Base-by-base conservation (phyloP, 2,329 filamentous ascomycete species). In the Calonectria honghensis region DNA sequence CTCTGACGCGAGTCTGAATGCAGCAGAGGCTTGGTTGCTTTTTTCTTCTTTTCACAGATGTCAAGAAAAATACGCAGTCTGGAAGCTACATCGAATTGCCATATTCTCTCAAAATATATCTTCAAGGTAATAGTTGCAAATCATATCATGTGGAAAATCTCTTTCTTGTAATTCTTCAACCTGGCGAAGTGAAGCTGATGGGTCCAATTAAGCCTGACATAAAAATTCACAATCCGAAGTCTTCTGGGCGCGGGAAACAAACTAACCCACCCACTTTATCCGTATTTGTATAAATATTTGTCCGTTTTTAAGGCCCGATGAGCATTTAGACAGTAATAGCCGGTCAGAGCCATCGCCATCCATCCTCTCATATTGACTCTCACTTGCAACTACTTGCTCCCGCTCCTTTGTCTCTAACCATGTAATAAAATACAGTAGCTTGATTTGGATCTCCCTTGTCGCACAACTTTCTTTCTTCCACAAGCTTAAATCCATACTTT, bases 401-500 rank as follows among this genome's bases (percentile, higher is more conserved):
- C 24, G 13, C 45, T 48, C 54, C 9, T 31, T 50, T 20, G 5
- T 66, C 69, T 37, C 51, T 72, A n/a, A 72, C 51, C 70, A 72
- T 72, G 31, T 67, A 72, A 39, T 59, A 67, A 61, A 72, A 72
- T 1, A 24, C 39, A 4, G 70, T 67, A 5, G 24, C 16, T 3
- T 18, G 39, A 20, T 20, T 29, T n/a, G 63, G 63, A 39, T 61
- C 37, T 2, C 35, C 20, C 4, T 57, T 41, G n/a, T 72, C 70
- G 5, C 35, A 7, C 13, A 72, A 37, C 29, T 18, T 32, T 6
- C 9, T 45, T 10, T 67, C 39, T 1, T 67, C 63, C 7, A 72
- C 50, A 13, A 72, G 51, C 39, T 61, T 72, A 13, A 72, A 72
- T 29, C 70, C 70, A 14, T 72, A 72, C 61, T 66, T 66, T 35